Percentiles rank a stretch among this genome's conserved stretches.
Evolutionary conservation across 208 protist genomes (phyloP).

Genomic region (Jaenimonas drosophilae): DNA sequence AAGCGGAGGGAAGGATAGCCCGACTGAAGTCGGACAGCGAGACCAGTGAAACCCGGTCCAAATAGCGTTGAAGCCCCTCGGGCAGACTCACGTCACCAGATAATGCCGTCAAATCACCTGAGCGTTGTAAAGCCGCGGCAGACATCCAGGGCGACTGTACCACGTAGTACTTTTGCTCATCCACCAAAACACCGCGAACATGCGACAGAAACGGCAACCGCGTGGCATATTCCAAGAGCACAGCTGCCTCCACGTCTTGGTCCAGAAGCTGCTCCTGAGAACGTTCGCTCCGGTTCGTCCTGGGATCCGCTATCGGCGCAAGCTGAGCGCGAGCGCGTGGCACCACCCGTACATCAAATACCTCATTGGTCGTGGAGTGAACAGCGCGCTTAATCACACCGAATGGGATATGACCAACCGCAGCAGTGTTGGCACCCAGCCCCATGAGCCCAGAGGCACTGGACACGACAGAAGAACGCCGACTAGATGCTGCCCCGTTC

Average conservation of each 20-base stretch:
- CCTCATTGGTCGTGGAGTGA: slow-evolving; percentile 44
- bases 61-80: no score
- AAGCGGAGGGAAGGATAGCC: slow-evolving; percentile 21
- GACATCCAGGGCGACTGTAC: slow-evolving; percentile 74
- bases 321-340: slow-evolving; percentile 48
- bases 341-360: slow-evolving; percentile 76
- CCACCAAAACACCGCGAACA: slow-evolving; percentile 63
- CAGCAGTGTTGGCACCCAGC: slow-evolving; percentile 10
- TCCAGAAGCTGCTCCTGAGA: slow-evolving; percentile 27
- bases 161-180: slow-evolving; percentile 76
- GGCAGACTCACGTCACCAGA: slow-evolving; percentile 18
- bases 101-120: slow-evolving; percentile 15
- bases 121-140: slow-evolving; percentile 7
- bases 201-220: slow-evolving; percentile 56
- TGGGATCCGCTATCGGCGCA: slow-evolving; percentile 12
- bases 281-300: slow-evolving; percentile 1
- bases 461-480: no score
- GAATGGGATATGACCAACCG: slow-evolving; percentile 49
- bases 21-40: slow-evolving; percentile 70
- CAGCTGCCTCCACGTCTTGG: slow-evolving; percentile 60
- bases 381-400: slow-evolving; percentile 63
- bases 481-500: no score
- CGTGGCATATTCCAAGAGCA: slow-evolving; percentile 72
- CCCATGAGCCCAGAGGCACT: no score
- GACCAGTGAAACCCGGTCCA: no score